Evolutionary conservation across 129 eudicot species (phyloP).

Genomic region (Escallonia herrerae): DNA sequence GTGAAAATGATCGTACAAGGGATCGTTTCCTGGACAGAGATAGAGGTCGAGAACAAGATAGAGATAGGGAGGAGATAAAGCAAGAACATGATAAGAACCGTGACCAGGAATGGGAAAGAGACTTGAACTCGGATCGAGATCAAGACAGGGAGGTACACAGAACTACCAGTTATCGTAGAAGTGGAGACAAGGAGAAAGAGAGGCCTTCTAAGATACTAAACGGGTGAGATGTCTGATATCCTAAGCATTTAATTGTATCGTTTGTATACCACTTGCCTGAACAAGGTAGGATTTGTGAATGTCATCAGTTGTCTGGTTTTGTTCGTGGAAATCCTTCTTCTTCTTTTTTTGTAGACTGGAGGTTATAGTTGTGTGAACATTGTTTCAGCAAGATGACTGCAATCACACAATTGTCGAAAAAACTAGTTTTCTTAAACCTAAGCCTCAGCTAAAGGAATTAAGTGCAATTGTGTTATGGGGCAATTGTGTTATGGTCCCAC

Average conservation of each 20-base stretch:
- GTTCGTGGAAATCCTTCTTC: background rate
- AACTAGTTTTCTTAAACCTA: no score
- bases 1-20: constrained; percentile 43
- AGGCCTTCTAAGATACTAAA: constrained; percentile 28
- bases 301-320: background rate
- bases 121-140: constrained; percentile 20
- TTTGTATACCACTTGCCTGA: background rate
- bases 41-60: constrained; percentile 34
- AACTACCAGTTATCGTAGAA: constrained; percentile 36
- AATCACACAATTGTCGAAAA: no score
- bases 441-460: no score
- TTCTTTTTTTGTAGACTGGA: no score
- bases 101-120: constrained; percentile 39
- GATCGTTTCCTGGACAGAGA: constrained; percentile 43
- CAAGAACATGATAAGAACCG: constrained; percentile 37
- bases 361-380: no score
- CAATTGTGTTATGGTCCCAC: no score
- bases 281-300: background rate
- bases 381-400: no score
- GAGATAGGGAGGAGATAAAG: constrained; percentile 29
- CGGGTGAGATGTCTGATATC: constrained; percentile 26
- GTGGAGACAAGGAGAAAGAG: constrained; percentile 46
- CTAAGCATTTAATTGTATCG: background rate
- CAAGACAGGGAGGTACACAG: constrained; percentile 39
- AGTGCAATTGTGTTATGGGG: no score